phyloP scores from a whole-genome alignment of 805 yeast genomes.

The Candida caryicola region DNA sequence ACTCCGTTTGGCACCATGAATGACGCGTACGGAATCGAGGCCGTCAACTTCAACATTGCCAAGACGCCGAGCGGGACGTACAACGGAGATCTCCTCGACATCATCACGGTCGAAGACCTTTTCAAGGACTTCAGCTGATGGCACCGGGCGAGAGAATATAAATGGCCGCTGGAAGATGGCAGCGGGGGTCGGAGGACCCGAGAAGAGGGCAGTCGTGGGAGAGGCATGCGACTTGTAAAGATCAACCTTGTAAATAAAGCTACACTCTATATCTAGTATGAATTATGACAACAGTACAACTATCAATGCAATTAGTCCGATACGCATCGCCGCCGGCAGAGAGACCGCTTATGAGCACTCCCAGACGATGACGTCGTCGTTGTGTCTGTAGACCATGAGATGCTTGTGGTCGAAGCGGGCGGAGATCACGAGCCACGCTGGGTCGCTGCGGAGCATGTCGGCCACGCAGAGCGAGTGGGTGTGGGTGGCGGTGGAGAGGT shows the following conservation, averaged over 20 bases:
- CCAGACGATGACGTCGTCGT: constrained; percentile 1
- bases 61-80: background rate
- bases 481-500: background rate
- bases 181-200: too few species aligned
- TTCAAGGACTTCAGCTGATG: constrained; percentile 8
- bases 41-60: background rate
- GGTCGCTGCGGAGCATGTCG: background rate
- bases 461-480: constrained; percentile 2
- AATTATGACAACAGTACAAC: background rate
- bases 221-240: too few species aligned
- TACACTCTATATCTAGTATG: too few species aligned
- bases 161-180: too few species aligned
- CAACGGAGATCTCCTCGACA: constrained; percentile 1
- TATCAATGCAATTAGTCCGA: constrained; percentile 1
- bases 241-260: too few species aligned
- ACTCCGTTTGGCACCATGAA: background rate
- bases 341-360: background rate
- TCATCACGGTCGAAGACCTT: constrained; percentile 7
- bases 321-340: too few species aligned
- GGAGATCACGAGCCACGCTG: constrained; percentile 2
- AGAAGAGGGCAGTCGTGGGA: too few species aligned
- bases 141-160: too few species aligned
- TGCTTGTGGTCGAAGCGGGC: background rate
- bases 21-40: constrained; percentile 1
- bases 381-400: background rate